Evolutionary conservation across 176 grass and related monocot species (phyloP), one percentile per base, ranked within the genome.

Genomic region (Rhipidocladum racemiflorum): DNA sequence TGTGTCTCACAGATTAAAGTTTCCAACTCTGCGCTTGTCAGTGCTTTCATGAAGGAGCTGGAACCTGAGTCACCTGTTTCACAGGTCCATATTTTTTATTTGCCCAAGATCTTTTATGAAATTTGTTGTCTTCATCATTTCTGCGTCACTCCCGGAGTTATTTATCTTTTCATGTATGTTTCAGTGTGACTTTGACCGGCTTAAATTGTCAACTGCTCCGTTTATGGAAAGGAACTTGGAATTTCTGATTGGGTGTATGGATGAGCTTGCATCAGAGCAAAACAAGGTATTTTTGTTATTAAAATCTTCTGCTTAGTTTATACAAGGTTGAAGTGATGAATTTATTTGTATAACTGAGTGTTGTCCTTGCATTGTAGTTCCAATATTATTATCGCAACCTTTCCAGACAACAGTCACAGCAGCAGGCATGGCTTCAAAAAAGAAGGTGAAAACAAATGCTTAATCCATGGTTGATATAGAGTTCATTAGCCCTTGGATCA

Each of bases 161-260:
- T 76, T 63, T 6, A 36, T 21, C 8, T 38, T 25, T 38, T 16
- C 11, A 56, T 69, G 59, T 78, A 42, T 76, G 14, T 88, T 64
- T 48, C 86, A 99, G 96, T 95, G 92, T 84, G 95, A 97, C 89
- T 91, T 78, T 59, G 95, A 95, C 63, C 85, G 95, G n/a, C 91
- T 95, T 76, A 99, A 95, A 76, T 84, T 99, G 24, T 95, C 93
- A 38, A 95, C 90, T 83, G 96, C 96, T 75, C 96, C 96, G 28
- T 95, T 91, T 71, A 95, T 99, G 96, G 96, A 95, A 84, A 93
- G 93, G 72, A 99, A 99, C 87, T 75, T 99, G 83, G 96, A 99
- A 78, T 99, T 99, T 81, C 76, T 99, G 81, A 93, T 98, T 84
- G 96, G 94, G 54, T 99, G 96, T 85, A 99, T 99, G 96, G 96